A percentile compares a stretch with the other conserved stretches of the same genome.
Conservation (phyloP, 176 grass and related monocot species). For the Canna indica region DNA sequence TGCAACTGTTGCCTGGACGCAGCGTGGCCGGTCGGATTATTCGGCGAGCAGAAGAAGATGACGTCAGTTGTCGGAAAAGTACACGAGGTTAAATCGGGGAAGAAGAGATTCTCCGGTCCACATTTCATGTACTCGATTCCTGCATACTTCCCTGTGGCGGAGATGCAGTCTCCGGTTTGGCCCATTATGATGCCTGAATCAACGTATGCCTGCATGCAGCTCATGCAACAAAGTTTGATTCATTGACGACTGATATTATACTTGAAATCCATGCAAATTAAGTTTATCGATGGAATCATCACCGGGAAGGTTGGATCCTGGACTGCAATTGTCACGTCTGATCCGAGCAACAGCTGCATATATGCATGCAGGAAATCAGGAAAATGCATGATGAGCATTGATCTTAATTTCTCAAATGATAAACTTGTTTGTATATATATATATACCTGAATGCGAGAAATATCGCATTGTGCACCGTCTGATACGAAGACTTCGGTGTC, state of each 20-base stretch:
- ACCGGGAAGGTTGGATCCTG: slow-evolving; percentile 96
- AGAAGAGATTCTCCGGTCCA: slow-evolving; percentile 68
- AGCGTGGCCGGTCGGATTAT: slow-evolving; percentile 86
- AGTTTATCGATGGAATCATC: slow-evolving; percentile 1
- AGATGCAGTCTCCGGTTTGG: slow-evolving; percentile 46
- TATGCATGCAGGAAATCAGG: too few species aligned
- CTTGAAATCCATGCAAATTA: background rate
- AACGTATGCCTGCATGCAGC: slow-evolving; percentile 73
- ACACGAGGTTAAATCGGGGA: slow-evolving; percentile 50
- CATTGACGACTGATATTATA: too few species aligned
- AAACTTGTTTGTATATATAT: background rate
- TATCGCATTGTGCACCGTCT: slow-evolving; percentile 85
- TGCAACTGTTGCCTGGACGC: slow-evolving; percentile 55
- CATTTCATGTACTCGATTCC: slow-evolving; percentile 73
- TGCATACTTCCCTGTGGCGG: slow-evolving; percentile 36
- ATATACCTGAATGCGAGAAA: slow-evolving; percentile 67
- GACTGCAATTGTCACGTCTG: slow-evolving; percentile 63
- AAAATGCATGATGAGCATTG: too few species aligned
- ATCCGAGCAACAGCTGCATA: slow-evolving; percentile 69
- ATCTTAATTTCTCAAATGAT: too few species aligned
- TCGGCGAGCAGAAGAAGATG: slow-evolving; percentile 97
- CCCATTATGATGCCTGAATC: slow-evolving; percentile 92
- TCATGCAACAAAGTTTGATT: too few species aligned
- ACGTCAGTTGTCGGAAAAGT: slow-evolving; percentile 49
- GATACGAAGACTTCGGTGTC: slow-evolving; percentile 72